A percentile compares a stretch with the other conserved stretches of the same genome.
Conservation (phyloP, 2,329 filamentous ascomycete species). For the Penicillium oxalicum region DNA sequence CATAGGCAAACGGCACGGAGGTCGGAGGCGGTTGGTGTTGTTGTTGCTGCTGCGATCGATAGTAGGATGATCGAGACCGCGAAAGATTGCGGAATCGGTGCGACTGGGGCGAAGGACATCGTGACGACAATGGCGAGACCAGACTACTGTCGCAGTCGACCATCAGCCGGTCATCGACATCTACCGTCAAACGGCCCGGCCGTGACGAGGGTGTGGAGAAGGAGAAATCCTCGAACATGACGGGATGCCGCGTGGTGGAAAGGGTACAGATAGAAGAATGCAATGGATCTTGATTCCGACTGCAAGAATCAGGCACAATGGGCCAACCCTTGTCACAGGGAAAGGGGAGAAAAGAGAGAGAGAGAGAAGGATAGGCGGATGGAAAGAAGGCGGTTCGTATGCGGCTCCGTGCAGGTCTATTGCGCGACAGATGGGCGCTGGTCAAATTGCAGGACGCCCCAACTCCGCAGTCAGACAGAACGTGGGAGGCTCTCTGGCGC, state of each 20-base stretch:
- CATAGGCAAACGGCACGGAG: slow-evolving; percentile 40
- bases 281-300: background rate
- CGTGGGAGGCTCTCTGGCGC: background rate
- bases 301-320: too few relatives aligned
- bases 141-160: slow-evolving; percentile 33
- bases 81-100: slow-evolving; percentile 27
- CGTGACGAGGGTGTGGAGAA: slow-evolving; percentile 35
- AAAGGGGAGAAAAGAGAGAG: too few relatives aligned
- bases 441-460: slow-evolving; percentile 3
- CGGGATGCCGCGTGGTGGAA: slow-evolving; percentile 1
- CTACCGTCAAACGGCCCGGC: slow-evolving; percentile 23
- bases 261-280: background rate
- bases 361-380: too few relatives aligned
- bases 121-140: slow-evolving; percentile 39
- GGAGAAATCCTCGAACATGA: slow-evolving; percentile 41
- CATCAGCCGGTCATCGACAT: slow-evolving; percentile 32
- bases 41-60: slow-evolving; percentile 30
- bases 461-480: slow-evolving; percentile 9
- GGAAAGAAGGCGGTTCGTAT: background rate
- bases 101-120: slow-evolving; percentile 39
- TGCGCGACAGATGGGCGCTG: too few relatives aligned
- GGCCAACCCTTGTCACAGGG: too few relatives aligned
- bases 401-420: too few relatives aligned
- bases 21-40: slow-evolving; percentile 34
- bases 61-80: slow-evolving; percentile 30